Evolutionary conservation across 2,329 filamentous ascomycete genomes (phyloP).

Genomic region (Fusarium sp.): DNA sequence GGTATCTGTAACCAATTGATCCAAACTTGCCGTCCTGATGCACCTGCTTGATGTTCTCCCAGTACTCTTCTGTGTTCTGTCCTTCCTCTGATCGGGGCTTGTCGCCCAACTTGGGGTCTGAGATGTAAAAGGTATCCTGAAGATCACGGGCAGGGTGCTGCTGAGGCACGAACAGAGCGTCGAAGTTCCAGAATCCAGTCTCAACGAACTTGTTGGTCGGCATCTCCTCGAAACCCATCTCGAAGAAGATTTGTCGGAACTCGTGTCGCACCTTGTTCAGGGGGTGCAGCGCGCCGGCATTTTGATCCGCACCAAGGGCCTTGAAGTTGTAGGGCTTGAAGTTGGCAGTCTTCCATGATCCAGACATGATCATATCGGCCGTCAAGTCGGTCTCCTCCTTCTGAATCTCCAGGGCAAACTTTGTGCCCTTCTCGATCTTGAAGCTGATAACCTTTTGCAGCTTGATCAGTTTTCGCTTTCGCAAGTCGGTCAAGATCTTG

Average conservation of each 20-base stretch:
- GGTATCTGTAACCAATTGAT: conserved; percentile 96
- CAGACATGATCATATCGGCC: conserved; percentile 88
- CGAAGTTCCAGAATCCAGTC: conserved; percentile 99
- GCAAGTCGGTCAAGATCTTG: conserved; percentile 85
- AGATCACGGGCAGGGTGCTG: conserved; percentile 97
- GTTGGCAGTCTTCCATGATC: conserved; percentile 91
- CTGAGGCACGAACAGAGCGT: conserved; percentile 92
- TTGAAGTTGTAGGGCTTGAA: conserved; percentile 92
- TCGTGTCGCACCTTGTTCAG: conserved; percentile 96
- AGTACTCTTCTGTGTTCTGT: conserved; percentile 86
- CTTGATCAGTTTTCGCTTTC: conserved; percentile 91
- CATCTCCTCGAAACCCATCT: conserved; percentile 99
- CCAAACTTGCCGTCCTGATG: conserved; percentile 94
- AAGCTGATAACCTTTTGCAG: conserved; percentile 89
- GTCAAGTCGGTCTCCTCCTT: conserved; percentile 97
- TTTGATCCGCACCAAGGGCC: conserved; percentile 73
- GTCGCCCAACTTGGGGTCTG: conserved; percentile 85
- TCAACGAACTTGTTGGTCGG: conserved; percentile 94
- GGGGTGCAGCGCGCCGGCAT: conserved; percentile 74
- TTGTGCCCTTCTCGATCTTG: conserved; percentile 85
- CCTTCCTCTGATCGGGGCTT: conserved; percentile 71
- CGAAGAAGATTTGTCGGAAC: conserved; percentile 98
- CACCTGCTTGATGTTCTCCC: conserved; percentile 87
- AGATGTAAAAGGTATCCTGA: conserved; percentile 99
- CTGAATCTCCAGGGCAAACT: conserved; percentile 89